A percentile compares a stretch with the other conserved stretches of the same genome.
Evolutionary conservation across 441 rosid species (phyloP).

Genomic region (Omphalea diandra): DNA sequence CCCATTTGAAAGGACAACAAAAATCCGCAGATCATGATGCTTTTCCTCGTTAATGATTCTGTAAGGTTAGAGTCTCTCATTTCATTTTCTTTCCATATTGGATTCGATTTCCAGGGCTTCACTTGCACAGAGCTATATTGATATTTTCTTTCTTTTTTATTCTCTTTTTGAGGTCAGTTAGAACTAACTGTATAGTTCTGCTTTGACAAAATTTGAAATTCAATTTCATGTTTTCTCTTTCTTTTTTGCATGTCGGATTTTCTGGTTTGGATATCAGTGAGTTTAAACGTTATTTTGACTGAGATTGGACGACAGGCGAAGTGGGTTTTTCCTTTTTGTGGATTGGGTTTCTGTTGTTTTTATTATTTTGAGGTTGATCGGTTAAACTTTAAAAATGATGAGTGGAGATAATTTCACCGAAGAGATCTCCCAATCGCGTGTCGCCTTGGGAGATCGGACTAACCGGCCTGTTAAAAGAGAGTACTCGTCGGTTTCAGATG

Average conservation of each 20-base stretch:
- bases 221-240: neutral
- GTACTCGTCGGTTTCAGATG: constrained; percentile 38
- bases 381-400: constrained; percentile 40
- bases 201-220: constrained; percentile 9
- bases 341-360: constrained; percentile 2
- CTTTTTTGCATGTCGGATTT: neutral
- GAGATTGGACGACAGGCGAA: neutral
- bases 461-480: constrained; percentile 54
- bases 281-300: neutral
- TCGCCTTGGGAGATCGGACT: constrained; percentile 56
- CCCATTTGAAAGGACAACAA: neutral
- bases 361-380: neutral
- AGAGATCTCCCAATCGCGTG: constrained; percentile 30
- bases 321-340: neutral
- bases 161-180: neutral
- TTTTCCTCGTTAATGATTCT: neutral
- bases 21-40: neutral
- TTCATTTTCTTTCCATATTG: too few species aligned
- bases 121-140: too few species aligned
- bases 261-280: neutral
- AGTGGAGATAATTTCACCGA: constrained; percentile 45
- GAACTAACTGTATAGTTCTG: neutral
- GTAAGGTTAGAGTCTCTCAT: constrained; percentile 15
- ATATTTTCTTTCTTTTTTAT: neutral
- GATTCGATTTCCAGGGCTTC: neutral